A percentile compares a stretch with the other conserved stretches of the same genome.
phyloP scores from a whole-genome alignment of 768 basidiomycete species.

The Leccinum broughii region DNA sequence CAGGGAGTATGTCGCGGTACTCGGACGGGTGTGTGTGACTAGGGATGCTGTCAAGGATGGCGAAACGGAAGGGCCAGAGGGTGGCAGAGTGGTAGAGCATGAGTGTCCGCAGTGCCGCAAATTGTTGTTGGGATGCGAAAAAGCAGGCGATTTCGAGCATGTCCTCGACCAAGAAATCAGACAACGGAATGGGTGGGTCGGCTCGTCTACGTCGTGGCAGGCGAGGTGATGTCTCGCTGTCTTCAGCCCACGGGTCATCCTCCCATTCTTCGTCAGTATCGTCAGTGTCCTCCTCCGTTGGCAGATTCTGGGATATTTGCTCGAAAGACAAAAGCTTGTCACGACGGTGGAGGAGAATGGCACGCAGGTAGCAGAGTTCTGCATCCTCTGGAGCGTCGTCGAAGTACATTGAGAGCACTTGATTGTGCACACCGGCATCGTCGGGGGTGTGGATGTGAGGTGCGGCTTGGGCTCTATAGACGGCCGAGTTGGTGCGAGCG shows the following conservation, averaged over 20 bases:
- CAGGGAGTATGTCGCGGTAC: constrained; percentile 64
- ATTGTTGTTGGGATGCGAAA: constrained; percentile 63
- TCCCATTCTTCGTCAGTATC: constrained; percentile 48
- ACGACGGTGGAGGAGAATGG: constrained; percentile 63
- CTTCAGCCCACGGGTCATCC: constrained; percentile 68
- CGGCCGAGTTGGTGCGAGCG: constrained; percentile 51
- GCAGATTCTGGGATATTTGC: constrained; percentile 51
- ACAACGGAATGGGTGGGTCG: constrained; percentile 52
- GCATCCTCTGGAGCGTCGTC: constrained; percentile 56
- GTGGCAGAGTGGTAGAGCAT: constrained; percentile 50
- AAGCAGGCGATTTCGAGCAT: constrained; percentile 59
- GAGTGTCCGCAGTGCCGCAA: constrained; percentile 59
- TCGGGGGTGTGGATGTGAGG: constrained; percentile 27
- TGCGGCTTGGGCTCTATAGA: constrained; percentile 47
- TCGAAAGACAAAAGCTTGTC: constrained; percentile 75
- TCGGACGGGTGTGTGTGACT: constrained; percentile 65
- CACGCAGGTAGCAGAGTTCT: constrained; percentile 63
- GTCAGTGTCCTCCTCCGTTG: constrained; percentile 30
- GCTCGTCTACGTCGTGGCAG: constrained; percentile 20
- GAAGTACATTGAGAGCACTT: constrained; percentile 54
- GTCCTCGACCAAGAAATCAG: constrained; percentile 61
- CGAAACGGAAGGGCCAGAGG: constrained; percentile 59
- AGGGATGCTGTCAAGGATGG: constrained; percentile 73
- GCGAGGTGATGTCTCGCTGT: constrained; percentile 31
- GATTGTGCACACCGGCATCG: constrained; percentile 14